These are phyloP conservation scores for Isoetes engelmannii DNA, from an alignment of 83 land plant genomes.

Conservation along the genomic window DNA sequence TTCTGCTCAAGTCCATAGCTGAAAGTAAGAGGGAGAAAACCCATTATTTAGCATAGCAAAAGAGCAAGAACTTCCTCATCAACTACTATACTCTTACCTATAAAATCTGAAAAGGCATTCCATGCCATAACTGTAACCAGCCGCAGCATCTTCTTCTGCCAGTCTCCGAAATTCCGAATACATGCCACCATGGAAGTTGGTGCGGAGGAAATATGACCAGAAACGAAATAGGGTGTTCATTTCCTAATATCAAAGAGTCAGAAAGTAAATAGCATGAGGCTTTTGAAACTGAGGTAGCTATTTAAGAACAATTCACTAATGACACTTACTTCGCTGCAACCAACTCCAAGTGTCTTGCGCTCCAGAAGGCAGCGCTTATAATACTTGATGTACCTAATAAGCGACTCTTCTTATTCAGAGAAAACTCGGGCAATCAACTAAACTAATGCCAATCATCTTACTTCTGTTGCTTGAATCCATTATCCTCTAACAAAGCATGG, in stretches of 20 bases:
- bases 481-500: conserved; percentile 89
- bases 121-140: conserved; percentile 81
- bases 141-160: conserved; percentile 87
- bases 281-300: too few species aligned
- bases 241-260: conserved; percentile 42
- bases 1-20: conserved; percentile 94
- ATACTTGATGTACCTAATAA: conserved; percentile 68
- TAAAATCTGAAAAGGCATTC: conserved; percentile 98
- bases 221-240: conserved; percentile 93
- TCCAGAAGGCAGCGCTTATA: conserved; percentile 80
- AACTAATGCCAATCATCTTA: conserved; percentile 25
- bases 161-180: conserved; percentile 72
- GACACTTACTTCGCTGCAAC: conserved; percentile 79
- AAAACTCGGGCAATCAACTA: neutral
- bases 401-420: neutral
- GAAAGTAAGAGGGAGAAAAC: conserved; percentile 16
- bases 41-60: neutral
- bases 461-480: conserved; percentile 93
- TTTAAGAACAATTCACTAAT: too few species aligned
- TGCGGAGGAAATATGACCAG: conserved; percentile 89
- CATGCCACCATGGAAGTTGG: conserved; percentile 67
- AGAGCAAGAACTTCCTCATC: neutral
- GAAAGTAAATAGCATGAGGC: too few species aligned
- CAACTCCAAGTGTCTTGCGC: conserved; percentile 77
- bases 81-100: conserved; percentile 42